Evolutionary conservation across 495 filamentous ascomycete genomes (phyloP), one percentile per base, ranked within the genome.

Genomic region (Durotheca rogersii): DNA sequence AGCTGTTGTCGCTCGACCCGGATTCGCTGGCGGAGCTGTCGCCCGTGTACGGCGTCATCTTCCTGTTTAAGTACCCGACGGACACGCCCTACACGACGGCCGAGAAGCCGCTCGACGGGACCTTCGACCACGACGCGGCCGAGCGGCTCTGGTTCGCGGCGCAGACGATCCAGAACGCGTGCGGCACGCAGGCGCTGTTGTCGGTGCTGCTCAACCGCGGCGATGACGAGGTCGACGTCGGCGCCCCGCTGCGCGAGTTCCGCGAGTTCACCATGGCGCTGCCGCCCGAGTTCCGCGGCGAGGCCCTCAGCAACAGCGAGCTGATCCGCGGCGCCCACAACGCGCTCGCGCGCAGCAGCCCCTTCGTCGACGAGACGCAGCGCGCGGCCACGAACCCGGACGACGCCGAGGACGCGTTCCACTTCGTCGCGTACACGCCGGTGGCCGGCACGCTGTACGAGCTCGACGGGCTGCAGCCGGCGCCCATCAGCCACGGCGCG

Each of bases 151-250:
- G 95, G 78, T 99, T 99, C 74, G 93, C 93, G 2, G 84, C 86
- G 9, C 93, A 99, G 72, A 96, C 92, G 1, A 99, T 99, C 70
- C 93, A 97, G 74, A 99, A 99, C 74, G 93, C 93, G 18, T 99
- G 93, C 75, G 93, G 91, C 47, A 99, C 93, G 11, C 93, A 97
- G 72, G 93, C 93, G 17, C 82, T 99, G 49, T 82, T 99, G 23
- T 91, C 86, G 36, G 86, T 97, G 50, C 79, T 99, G 17, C 76
- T 99, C 45, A 99, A 99, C 72, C 84, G 93, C 56, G 83, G 84
- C 11, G 56, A 69, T 17, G 44, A 30, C 29, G 53, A 61, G 31
- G 65, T 84, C 41, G 68, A 82, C 48, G 64, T 83, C 30, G 81
- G 94, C 29, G 47, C 65, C 1, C 73, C 78, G 49, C 75, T 98